A percentile compares a stretch with the other conserved stretches of the same genome.
Evolutionary conservation across 2,329 filamentous ascomycete genomes (phyloP).

Genomic region (Aspergillus texensis): DNA sequence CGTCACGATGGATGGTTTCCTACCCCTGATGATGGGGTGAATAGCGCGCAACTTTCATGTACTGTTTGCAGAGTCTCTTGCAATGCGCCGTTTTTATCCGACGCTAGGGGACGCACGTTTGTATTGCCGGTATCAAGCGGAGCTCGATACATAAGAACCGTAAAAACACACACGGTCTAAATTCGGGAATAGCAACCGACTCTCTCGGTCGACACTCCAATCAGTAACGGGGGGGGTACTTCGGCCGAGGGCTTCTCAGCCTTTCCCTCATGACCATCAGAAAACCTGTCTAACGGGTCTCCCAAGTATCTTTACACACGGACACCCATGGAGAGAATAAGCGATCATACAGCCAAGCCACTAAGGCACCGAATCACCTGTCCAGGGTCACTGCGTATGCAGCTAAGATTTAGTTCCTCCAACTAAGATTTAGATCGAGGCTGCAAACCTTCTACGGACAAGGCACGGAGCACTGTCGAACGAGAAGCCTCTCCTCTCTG

Average conservation of each 20-base stretch:
- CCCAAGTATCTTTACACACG: background rate
- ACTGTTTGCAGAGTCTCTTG: background rate
- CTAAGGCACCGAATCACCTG: constrained; percentile 1
- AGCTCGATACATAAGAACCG: background rate
- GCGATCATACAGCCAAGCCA: constrained; percentile 2
- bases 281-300: background rate
- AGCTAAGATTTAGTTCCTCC: background rate
- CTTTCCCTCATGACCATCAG: background rate
- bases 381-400: constrained; percentile 3
- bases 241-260: background rate
- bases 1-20: background rate
- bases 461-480: constrained; percentile 1
- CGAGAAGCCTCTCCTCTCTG: background rate
- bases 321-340: constrained; percentile 3
- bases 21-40: background rate
- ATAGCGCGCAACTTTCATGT: background rate
- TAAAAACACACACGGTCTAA: background rate
- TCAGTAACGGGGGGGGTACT: background rate
- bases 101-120: constrained; percentile 6
- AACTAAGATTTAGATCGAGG: constrained; percentile 10
- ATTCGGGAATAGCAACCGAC: constrained; percentile 4
- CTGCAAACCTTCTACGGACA: background rate
- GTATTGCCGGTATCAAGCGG: background rate
- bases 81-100: constrained; percentile 17
- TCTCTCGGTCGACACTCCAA: background rate